phyloP scores from a whole-genome alignment of 2,329 filamentous ascomycete genomes.

The Aspergillus sojae region DNA sequence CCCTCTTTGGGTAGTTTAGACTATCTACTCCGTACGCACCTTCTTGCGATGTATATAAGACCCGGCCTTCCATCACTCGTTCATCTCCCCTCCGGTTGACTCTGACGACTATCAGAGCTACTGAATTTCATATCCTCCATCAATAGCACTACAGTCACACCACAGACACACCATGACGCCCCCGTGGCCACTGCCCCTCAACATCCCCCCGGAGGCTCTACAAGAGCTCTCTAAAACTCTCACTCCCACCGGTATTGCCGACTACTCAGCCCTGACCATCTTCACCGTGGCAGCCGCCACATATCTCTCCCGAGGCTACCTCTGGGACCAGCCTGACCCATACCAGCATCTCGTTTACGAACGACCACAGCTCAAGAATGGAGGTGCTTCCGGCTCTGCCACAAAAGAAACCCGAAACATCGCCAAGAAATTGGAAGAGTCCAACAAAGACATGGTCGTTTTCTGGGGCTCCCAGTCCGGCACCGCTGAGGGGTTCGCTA shows the following conservation, averaged over 20 bases:
- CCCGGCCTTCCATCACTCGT: not conserved
- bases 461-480: slow-evolving; percentile 96
- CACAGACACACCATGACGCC: slow-evolving; percentile 7
- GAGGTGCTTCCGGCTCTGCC: slow-evolving; percentile 17
- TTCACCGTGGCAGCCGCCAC: slow-evolving; percentile 39
- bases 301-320: slow-evolving; percentile 47
- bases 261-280: slow-evolving; percentile 40
- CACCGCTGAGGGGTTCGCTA: slow-evolving; percentile 92
- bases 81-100: not conserved
- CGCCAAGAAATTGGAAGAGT: slow-evolving; percentile 46
- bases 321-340: slow-evolving; percentile 56
- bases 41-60: not conserved
- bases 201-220: slow-evolving; percentile 22
- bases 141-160: not conserved
- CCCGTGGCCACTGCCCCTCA: not conserved
- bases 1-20: not conserved
- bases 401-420: slow-evolving; percentile 51
- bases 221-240: slow-evolving; percentile 21
- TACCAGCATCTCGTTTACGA: slow-evolving; percentile 53
- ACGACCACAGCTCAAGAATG: slow-evolving; percentile 48
- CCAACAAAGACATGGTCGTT: slow-evolving; percentile 72
- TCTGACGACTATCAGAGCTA: not conserved
- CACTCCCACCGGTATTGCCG: slow-evolving; percentile 29
- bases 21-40: not conserved
- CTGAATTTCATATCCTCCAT: not conserved